Conservation (phyloP, 164 flowering plant genomes). For the Piper longum region DNA sequence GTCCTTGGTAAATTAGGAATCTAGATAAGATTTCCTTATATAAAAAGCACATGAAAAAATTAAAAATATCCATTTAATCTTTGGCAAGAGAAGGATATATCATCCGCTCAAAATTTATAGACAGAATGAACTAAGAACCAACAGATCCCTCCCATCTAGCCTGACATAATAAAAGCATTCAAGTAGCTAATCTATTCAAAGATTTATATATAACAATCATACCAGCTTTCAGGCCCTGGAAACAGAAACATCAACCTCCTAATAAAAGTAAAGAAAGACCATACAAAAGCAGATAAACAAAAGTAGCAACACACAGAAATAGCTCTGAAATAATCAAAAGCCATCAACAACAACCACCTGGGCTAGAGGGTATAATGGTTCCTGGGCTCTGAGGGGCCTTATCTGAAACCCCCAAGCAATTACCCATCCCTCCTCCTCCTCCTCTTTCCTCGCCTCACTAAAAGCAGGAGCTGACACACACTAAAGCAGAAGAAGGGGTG, state of each 20-base stretch:
- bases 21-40: background rate
- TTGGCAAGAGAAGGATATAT: background rate
- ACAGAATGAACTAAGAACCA: background rate
- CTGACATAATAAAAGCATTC: background rate
- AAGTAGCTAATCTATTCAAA: too few species aligned
- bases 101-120: background rate
- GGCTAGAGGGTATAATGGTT: slow-evolving; percentile 7
- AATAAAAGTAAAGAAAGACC: too few species aligned
- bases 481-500: background rate
- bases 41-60: too few species aligned
- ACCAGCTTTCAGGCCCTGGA: too few species aligned
- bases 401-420: slow-evolving; percentile 13
- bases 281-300: background rate
- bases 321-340: background rate
- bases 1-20: background rate
- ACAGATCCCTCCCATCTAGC: background rate
- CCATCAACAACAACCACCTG: slow-evolving; percentile 4
- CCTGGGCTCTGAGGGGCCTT: slow-evolving; percentile 8
- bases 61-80: background rate
- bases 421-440: slow-evolving; percentile 11
- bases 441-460: background rate
- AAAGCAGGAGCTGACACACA: background rate
- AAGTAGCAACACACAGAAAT: background rate
- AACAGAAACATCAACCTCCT: too few species aligned
- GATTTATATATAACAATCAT: too few species aligned